Evolutionary conservation across 306 rosid genomes (phyloP), one percentile per base, ranked within the genome.

Genomic region (Urtica urens): DNA sequence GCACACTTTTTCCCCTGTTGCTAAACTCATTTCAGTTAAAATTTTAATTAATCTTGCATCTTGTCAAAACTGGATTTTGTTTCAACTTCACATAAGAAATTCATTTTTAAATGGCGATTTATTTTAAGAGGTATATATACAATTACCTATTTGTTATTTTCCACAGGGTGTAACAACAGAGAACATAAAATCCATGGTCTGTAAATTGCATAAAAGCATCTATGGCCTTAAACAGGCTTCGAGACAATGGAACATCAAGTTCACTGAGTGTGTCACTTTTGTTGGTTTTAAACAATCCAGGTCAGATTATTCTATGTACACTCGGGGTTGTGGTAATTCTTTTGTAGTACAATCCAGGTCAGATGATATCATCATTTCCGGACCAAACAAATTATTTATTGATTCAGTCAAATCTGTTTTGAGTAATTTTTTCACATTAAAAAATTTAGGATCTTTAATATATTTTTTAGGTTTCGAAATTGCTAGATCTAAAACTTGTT

Each of bases 1-100:
- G 8, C 44, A 52, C 14, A 19, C 30, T 21, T 52, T 52, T 22
- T 52, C 42, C 21, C 42, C 57, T 0, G 26, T 52, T 14, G 44
- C 24, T 1, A 52, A 52, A 18, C 10, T 52, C 4, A 30, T 29
- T 2, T 33, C 29, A 25, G 7, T 52, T 2, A 52, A 52, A 9
- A 2, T 52, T 1, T 3, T 52, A 1, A n/a, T 52, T 12, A 3
- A 27, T 9, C 27, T 52, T 30, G 3, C 24, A 2, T 3, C 25
- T n/a, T 2, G 9, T 1, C 19, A 42, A 3, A 13, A 42, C 10
- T 42, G 47, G 47, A 23, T 17, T 19, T 7, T 15, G 11, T 1
- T 11, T 0, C 47, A 42, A 19, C 22, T 42, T 2, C 24, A 42
- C 33, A 10, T 28, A 4, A 28, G 10, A 4, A 28, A 28, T 28